Conservation (phyloP, 257 asterid genomes). For the Solanum neorickii region DNA sequence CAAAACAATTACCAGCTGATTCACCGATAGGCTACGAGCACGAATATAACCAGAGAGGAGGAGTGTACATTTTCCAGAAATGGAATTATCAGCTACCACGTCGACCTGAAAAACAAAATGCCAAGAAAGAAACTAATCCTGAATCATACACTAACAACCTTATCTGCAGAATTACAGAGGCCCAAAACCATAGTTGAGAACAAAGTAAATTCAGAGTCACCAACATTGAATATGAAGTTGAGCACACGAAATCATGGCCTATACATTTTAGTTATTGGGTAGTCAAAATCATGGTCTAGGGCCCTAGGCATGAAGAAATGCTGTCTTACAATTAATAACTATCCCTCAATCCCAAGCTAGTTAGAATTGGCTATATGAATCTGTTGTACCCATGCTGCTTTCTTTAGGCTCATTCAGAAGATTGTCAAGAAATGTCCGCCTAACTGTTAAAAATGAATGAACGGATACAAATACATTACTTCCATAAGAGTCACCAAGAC, state of each 20-base stretch:
- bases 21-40: slow-evolving; percentile 61
- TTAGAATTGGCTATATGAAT: background rate
- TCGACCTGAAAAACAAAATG: slow-evolving; percentile 40
- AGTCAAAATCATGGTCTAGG: background rate
- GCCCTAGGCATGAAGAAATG: background rate
- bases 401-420: background rate
- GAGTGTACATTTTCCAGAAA: slow-evolving; percentile 55
- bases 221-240: background rate
- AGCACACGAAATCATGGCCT: background rate
- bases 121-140: background rate
- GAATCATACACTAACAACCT: background rate
- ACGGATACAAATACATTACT: background rate
- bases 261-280: background rate
- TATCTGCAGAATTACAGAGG: background rate
- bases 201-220: background rate
- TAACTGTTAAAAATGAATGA: background rate
- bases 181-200: background rate
- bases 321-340: background rate
- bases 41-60: slow-evolving; percentile 85
- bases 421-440: background rate
- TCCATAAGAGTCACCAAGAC: background rate
- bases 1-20: slow-evolving; percentile 66
- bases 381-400: background rate
- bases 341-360: background rate
- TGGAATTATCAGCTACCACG: slow-evolving; percentile 24